phyloP scores from a whole-genome alignment of 2,329 filamentous ascomycete genomes.

The Ambrosiella xylebori region DNA sequence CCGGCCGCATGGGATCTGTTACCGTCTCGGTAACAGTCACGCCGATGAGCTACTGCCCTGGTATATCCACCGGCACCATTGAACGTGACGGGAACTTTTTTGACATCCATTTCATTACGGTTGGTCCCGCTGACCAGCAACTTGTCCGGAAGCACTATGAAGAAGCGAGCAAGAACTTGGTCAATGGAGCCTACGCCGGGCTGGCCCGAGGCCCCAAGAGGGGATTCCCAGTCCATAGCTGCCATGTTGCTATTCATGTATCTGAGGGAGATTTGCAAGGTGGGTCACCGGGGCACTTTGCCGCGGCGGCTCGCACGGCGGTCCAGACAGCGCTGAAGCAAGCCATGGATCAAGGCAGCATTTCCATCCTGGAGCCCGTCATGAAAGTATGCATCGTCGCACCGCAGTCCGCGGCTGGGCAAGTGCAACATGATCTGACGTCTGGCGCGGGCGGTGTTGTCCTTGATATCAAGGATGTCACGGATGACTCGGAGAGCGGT shows the following conservation, averaged over 20 bases:
- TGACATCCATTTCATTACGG: constrained; percentile 23
- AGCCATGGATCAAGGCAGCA: constrained; percentile 31
- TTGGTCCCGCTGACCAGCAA: constrained; percentile 4
- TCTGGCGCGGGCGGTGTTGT: constrained; percentile 56
- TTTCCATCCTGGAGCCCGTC: constrained; percentile 75
- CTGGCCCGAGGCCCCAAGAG: constrained; percentile 71
- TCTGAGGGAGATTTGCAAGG: constrained; percentile 36
- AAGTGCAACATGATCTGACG: constrained; percentile 67
- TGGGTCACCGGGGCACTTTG: constrained; percentile 49
- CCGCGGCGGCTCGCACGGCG: constrained; percentile 43
- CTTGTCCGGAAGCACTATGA: constrained; percentile 18
- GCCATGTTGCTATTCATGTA: constrained; percentile 51
- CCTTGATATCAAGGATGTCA: constrained; percentile 47
- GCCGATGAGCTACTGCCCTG: constrained; percentile 31
- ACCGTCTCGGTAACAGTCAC: constrained; percentile 53
- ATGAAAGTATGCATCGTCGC: constrained; percentile 81
- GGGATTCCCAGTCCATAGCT: constrained; percentile 63
- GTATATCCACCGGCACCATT: constrained; percentile 25
- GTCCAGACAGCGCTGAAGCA: constrained; percentile 52
- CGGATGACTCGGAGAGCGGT: constrained; percentile 19
- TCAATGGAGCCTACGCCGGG: constrained; percentile 68
- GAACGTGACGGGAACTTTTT: constrained; percentile 55
- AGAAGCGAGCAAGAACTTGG: constrained; percentile 40
- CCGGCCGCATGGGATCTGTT: constrained; percentile 62
- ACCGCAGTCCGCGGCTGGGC: constrained; percentile 63